A percentile compares a stretch with the other conserved stretches of the same genome.
phyloP scores from a whole-genome alignment of 2,329 filamentous ascomycete species.

The Microsporum audouinii region DNA sequence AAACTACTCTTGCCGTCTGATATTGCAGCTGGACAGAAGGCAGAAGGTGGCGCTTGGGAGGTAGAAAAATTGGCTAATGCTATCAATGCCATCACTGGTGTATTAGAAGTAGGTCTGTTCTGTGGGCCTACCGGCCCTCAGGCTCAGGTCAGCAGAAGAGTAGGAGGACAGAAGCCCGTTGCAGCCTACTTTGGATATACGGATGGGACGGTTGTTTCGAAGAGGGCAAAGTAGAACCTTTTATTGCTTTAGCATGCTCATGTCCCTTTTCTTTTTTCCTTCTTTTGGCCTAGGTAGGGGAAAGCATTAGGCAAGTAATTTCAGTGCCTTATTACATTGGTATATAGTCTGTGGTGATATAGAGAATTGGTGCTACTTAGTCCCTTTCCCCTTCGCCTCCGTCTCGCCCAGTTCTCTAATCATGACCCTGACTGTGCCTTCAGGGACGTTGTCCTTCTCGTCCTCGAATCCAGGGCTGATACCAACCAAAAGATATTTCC shows the following conservation, averaged over 20 bases:
- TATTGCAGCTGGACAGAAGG: slow-evolving; percentile 33
- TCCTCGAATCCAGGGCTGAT: slow-evolving; percentile 83
- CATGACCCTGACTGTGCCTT: slow-evolving; percentile 63
- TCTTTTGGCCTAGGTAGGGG: background rate
- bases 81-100: slow-evolving; percentile 72
- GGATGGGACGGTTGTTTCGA: slow-evolving; percentile 53
- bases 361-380: slow-evolving; percentile 41
- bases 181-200: slow-evolving; percentile 92
- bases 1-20: slow-evolving; percentile 57
- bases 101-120: slow-evolving; percentile 88
- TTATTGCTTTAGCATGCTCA: background rate
- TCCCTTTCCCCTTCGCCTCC: slow-evolving; percentile 75
- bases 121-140: slow-evolving; percentile 66
- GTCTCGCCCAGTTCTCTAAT: slow-evolving; percentile 74
- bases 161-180: slow-evolving; percentile 77
- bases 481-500: slow-evolving; percentile 65
- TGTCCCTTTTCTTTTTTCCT: background rate
- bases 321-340: background rate
- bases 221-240: background rate
- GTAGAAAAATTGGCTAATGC: slow-evolving; percentile 60
- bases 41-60: slow-evolving; percentile 58
- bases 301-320: background rate
- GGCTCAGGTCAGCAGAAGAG: slow-evolving; percentile 47
- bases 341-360: background rate
- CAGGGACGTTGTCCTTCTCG: slow-evolving; percentile 57